These are phyloP conservation scores for Fusarium devonianum DNA, from an alignment of 2,329 filamentous ascomycete species.

Conservation along the genomic window DNA sequence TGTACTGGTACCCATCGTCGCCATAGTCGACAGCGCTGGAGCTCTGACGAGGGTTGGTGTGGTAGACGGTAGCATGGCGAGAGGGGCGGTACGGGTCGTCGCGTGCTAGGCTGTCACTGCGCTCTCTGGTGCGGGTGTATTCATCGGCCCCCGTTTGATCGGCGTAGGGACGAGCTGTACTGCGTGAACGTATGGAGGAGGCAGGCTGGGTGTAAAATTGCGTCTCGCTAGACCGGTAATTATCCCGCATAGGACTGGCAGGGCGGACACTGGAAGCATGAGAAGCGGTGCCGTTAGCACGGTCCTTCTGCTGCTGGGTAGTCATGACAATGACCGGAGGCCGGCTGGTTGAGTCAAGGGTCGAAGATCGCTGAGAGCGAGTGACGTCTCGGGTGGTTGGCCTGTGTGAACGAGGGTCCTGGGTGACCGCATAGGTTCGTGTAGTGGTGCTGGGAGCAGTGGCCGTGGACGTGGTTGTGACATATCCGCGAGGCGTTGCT, in stretches of 20 bases:
- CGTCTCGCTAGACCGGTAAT: slow-evolving; percentile 60
- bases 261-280: slow-evolving; percentile 48
- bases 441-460: slow-evolving; percentile 53
- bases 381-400: slow-evolving; percentile 57
- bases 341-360: slow-evolving; percentile 56
- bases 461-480: slow-evolving; percentile 45
- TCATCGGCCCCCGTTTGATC: slow-evolving; percentile 61
- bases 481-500: slow-evolving; percentile 45
- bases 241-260: slow-evolving; percentile 59
- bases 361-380: slow-evolving; percentile 57
- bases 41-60: slow-evolving; percentile 53
- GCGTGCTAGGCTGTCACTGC: slow-evolving; percentile 53
- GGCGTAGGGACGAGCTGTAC: slow-evolving; percentile 57
- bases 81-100: slow-evolving; percentile 57
- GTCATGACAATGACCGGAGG: slow-evolving; percentile 67
- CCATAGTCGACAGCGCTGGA: slow-evolving; percentile 59
- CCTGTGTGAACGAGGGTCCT: slow-evolving; percentile 58
- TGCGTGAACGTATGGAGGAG: slow-evolving; percentile 61
- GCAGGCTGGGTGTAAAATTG: slow-evolving; percentile 65
- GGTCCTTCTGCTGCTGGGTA: slow-evolving; percentile 52
- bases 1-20: slow-evolving; percentile 69
- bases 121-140: slow-evolving; percentile 57
- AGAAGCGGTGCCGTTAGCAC: slow-evolving; percentile 50
- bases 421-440: slow-evolving; percentile 64
- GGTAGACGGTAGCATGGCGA: slow-evolving; percentile 56